A percentile compares a stretch with the other conserved stretches of the same genome.
Conservation (phyloP, 345 rosid genomes). For the Aquilaria sinensis region DNA sequence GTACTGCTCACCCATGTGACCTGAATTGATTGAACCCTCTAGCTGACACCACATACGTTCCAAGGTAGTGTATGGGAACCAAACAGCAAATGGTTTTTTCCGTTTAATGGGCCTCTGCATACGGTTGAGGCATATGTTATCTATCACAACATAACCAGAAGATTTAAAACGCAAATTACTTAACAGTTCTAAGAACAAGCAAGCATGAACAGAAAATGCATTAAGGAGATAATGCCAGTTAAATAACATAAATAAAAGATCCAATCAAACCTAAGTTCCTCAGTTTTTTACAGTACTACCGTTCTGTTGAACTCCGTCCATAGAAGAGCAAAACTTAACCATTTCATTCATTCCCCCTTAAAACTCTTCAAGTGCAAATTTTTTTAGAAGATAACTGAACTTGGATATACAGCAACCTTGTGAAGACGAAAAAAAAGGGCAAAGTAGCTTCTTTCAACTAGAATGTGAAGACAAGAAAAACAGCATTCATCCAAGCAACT, state of each 20-base stretch:
- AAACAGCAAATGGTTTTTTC: slow-evolving; percentile 61
- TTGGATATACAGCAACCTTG: too few relatives aligned
- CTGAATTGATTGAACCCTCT: slow-evolving; percentile 46
- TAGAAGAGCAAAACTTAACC: too few relatives aligned
- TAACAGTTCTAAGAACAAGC: background rate
- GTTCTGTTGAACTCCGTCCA: too few relatives aligned
- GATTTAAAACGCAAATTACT: slow-evolving; percentile 2
- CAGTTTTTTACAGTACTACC: too few relatives aligned
- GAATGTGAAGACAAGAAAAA: too few relatives aligned
- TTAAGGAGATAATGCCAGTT: background rate
- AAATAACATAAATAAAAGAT: background rate
- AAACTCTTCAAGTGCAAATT: background rate
- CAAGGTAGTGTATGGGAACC: slow-evolving; percentile 80
- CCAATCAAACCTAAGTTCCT: background rate
- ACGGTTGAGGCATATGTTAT: slow-evolving; percentile 1
- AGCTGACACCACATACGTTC: slow-evolving; percentile 80
- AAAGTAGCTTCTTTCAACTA: too few relatives aligned
- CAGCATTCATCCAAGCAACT: background rate
- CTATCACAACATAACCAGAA: slow-evolving; percentile 5
- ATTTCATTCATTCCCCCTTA: background rate
- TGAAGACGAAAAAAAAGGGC: too few relatives aligned
- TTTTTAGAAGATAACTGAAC: too few relatives aligned
- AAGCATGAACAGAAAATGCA: background rate
- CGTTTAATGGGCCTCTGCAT: slow-evolving; percentile 75
- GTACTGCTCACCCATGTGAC: slow-evolving; percentile 69